Conservation (phyloP, 192 early-diverging fungal species). For the Rhizophagus sp. region DNA sequence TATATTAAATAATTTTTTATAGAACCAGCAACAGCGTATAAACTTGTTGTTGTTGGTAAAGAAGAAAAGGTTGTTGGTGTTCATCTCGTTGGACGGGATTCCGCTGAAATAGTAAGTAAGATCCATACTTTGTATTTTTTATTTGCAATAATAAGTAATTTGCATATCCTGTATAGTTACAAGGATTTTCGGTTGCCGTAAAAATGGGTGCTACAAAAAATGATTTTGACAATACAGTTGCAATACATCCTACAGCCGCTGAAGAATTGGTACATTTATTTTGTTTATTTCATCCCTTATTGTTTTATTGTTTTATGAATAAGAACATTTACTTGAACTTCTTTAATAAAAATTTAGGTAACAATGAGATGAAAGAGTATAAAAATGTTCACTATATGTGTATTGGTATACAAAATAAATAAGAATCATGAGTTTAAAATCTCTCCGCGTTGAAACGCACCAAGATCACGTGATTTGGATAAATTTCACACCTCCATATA, state of each 20-base stretch:
- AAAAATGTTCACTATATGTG: neutral
- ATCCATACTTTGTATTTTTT: neutral
- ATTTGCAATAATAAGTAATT: neutral
- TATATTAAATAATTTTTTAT: neutral
- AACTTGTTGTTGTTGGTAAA: constrained; percentile 83
- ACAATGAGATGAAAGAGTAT: constrained; percentile 8
- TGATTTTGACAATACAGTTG: constrained; percentile 95
- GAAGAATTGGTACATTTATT: constrained; percentile 87
- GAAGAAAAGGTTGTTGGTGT: constrained; percentile 96
- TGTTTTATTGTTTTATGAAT: neutral
- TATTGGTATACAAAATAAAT: no score
- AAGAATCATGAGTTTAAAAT: no score
- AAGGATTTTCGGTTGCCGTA: constrained; percentile 96
- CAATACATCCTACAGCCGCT: constrained; percentile 95
- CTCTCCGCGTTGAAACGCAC: no score
- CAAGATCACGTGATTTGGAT: no score
- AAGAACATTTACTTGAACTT: neutral
- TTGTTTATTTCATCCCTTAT: neutral
- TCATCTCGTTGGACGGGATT: constrained; percentile 87
- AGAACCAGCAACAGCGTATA: constrained; percentile 88
- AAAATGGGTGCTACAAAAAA: constrained; percentile 99
- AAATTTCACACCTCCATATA: no score
- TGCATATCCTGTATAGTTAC: constrained; percentile 45
- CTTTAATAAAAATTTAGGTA: neutral
- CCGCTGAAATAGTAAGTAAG: constrained; percentile 68